Conservation (phyloP, 179 eudicot species). For the Camellia oleifera region DNA sequence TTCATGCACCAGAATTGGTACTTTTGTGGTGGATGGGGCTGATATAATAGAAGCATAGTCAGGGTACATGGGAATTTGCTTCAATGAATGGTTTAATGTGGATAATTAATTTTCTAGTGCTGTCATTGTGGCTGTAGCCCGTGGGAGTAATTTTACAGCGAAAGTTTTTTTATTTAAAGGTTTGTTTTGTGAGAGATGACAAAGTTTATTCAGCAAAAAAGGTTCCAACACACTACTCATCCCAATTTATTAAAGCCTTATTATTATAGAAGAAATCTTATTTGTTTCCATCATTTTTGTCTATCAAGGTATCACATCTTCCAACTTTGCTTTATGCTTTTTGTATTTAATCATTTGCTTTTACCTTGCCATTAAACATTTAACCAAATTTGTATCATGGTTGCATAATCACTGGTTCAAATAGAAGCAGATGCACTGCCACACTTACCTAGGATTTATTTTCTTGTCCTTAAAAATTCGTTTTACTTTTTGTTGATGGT, state of each 20-base stretch:
- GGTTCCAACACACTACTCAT: background rate
- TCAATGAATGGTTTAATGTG: too few relatives aligned
- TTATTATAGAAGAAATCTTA: background rate
- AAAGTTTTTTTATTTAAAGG: background rate
- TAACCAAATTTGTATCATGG: background rate
- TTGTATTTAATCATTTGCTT: too few relatives aligned
- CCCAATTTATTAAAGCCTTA: background rate
- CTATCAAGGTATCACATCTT: background rate
- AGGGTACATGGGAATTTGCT: background rate
- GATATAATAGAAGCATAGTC: background rate
- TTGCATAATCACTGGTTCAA: background rate
- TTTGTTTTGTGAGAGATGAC: background rate
- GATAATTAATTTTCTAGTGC: background rate
- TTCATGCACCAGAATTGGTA: background rate
- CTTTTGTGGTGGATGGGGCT: background rate
- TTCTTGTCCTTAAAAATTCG: background rate
- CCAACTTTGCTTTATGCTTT: background rate
- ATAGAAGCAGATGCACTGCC: background rate
- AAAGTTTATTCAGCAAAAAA: background rate
- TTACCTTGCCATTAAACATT: too few relatives aligned
- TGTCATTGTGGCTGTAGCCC: too few relatives aligned
- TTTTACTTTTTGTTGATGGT: background rate
- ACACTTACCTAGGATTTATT: constrained; percentile 4
- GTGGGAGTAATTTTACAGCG: too few relatives aligned
- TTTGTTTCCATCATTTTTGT: background rate